Base-by-base conservation (phyloP, 2,329 filamentous ascomycete species). In the Colletotrichum sp. region DNA sequence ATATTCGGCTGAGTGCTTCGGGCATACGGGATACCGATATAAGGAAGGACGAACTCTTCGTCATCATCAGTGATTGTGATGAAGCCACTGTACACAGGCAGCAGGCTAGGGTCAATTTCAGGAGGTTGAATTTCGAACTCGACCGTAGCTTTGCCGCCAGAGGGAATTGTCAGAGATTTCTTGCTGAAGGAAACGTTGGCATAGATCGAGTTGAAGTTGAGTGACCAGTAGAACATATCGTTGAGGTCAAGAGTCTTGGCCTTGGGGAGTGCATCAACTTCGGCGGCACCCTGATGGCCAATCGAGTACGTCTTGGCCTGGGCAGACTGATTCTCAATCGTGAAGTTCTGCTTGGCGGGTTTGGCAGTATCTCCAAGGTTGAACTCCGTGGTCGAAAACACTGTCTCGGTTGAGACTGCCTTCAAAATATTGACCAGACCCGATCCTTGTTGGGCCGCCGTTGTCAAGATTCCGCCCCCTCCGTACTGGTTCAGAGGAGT, bases 211-310 rank as follows among this genome's bases (percentile, higher is more conserved):
- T 55, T 71, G 36, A 52, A 70, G 24, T 74, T 74, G 18, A n/a
- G 68, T 7, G 24, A 7, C 72, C 67, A 74, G 67, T 74, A 74
- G 67, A 74, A 74, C 72, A 70, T 74, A 8, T 65, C 67, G 36
- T 70, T 62, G 28, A 59, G 52, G 18, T 70, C 62, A 6, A 13
- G 14, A 21, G 34, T 56, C 21, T 66, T 70, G 48, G 21, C 68
- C 10, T 65, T 21, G 24, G 72, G 72, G 26, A 71, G 48, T 30
- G 30, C 68, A 32, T 74, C 24, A 26, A 71, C 61, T 12, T 74
- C 48, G 6, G 67, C 66, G 14, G 72, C 72, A 12, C 66, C 66
- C 67, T 61, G 61, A 28, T 74, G 72, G 4, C 52, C 62, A 43
- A 74, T 24, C 14, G 14, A n/a, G 59, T 74, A 74, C 12, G 72